Conservation (phyloP, 495 filamentous ascomycete genomes). For the Penicillium cataractarum region DNA sequence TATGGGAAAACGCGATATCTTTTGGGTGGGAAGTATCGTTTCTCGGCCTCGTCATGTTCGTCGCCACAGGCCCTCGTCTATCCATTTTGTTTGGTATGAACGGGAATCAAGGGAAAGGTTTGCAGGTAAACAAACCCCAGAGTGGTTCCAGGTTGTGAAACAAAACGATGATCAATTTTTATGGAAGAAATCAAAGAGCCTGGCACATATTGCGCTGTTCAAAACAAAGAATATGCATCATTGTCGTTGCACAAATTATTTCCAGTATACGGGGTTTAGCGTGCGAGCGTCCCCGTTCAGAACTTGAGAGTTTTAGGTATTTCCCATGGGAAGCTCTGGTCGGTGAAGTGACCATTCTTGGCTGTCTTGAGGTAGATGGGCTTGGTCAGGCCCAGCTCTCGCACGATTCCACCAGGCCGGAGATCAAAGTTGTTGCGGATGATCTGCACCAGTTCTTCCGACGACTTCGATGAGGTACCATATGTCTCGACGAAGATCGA, state of each 20-base stretch:
- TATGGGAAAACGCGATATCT: not conserved
- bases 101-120: too few relatives aligned
- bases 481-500: slow-evolving; percentile 73
- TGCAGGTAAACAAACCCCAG: too few relatives aligned
- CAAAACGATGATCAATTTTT: too few relatives aligned
- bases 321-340: slow-evolving; percentile 98
- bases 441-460: slow-evolving; percentile 91
- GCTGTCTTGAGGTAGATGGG: slow-evolving; percentile 98
- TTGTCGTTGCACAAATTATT: slow-evolving; percentile 50
- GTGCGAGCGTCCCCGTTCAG: slow-evolving; percentile 67
- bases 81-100: too few relatives aligned
- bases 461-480: slow-evolving; percentile 72
- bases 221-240: slow-evolving; percentile 64
- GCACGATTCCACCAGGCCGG: slow-evolving; percentile 96
- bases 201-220: slow-evolving; percentile 67
- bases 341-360: slow-evolving; percentile 99
- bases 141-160: too few relatives aligned
- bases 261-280: slow-evolving; percentile 24
- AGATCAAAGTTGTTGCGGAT: slow-evolving; percentile 96
- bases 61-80: too few relatives aligned
- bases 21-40: not conserved
- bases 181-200: too few relatives aligned
- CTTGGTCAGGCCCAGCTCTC: slow-evolving; percentile 90
- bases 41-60: too few relatives aligned
- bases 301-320: slow-evolving; percentile 91